A percentile compares a stretch with the other conserved stretches of the same genome.
Conservation (phyloP, 2,329 filamentous ascomycete genomes). For the Teratosphaeria pseudoeucalypti region DNA sequence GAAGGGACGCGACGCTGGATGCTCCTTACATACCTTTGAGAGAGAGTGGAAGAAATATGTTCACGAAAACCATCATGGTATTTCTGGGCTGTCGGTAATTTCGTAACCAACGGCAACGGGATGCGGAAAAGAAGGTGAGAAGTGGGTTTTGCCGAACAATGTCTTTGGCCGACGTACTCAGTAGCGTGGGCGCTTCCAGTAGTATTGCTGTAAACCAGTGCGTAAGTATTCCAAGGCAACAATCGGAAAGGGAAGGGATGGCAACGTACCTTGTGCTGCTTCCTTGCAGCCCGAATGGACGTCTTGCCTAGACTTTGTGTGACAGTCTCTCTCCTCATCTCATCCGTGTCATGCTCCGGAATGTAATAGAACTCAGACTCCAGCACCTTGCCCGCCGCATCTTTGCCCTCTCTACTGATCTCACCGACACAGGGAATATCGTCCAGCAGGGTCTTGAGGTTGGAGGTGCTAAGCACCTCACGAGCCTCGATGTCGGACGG, state of each 20-base stretch:
- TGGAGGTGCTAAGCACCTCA: constrained; percentile 43
- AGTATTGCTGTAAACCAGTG: constrained; percentile 51
- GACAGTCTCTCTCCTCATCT: constrained; percentile 67
- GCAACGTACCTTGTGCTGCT: constrained; percentile 82
- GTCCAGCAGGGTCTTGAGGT: constrained; percentile 63
- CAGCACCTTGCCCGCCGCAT: constrained; percentile 83
- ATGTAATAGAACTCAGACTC: constrained; percentile 98
- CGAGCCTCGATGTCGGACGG: constrained; percentile 19
- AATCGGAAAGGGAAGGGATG: neutral
- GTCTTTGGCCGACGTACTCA: constrained; percentile 8
- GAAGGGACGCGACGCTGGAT: neutral
- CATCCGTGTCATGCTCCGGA: constrained; percentile 73
- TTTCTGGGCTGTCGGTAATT: neutral
- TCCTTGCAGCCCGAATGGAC: constrained; percentile 77
- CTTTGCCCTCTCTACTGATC: constrained; percentile 83
- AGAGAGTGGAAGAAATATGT: neutral
- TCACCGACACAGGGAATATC: constrained; percentile 71
- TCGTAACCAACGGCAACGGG: constrained; percentile 1
- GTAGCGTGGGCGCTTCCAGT: constrained; percentile 52
- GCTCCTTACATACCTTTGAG: neutral
- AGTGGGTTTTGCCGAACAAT: neutral
- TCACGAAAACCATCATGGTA: neutral
- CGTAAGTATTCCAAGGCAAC: neutral
- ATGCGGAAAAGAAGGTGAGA: constrained; percentile 2
- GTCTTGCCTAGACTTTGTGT: constrained; percentile 81